Conservation (phyloP, 2,329 filamentous ascomycete genomes). For the Proliferodiscus dingleyae region DNA sequence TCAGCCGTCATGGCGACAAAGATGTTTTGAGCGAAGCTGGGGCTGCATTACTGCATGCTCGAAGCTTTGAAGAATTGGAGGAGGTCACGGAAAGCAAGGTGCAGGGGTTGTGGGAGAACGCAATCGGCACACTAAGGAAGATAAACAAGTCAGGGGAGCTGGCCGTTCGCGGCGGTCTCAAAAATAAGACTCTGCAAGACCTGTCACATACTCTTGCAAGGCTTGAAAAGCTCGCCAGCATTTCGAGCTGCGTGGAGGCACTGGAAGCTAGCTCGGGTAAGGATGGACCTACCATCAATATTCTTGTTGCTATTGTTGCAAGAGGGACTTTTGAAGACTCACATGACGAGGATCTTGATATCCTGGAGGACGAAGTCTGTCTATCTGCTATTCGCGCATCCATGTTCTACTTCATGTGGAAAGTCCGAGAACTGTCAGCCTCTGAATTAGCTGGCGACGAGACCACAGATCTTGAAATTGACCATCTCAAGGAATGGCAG, state of each 20-base stretch:
- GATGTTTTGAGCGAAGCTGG: conserved; percentile 80
- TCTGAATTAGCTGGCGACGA: conserved; percentile 49
- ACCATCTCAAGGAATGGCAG: conserved; percentile 52
- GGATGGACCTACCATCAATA: conserved; percentile 53
- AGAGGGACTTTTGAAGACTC: conserved; percentile 67
- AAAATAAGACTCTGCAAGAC: conserved; percentile 59
- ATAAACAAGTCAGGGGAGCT: conserved; percentile 65
- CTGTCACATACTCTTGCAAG: conserved; percentile 72
- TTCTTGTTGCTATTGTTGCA: conserved; percentile 66
- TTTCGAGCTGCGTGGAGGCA: conserved; percentile 71
- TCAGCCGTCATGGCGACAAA: conserved; percentile 85
- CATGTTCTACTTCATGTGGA: conserved; percentile 96
- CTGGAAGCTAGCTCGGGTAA: conserved; percentile 60
- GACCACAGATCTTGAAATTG: conserved; percentile 54
- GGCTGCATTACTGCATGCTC: conserved; percentile 76
- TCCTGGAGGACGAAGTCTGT: conserved; percentile 74
- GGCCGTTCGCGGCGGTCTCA: conserved; percentile 64
- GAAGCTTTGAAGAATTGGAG: conserved; percentile 80
- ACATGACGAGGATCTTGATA: conserved; percentile 62
- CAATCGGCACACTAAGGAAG: conserved; percentile 62
- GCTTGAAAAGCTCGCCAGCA: conserved; percentile 72
- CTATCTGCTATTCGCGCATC: conserved; percentile 70
- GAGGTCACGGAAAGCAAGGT: conserved; percentile 80
- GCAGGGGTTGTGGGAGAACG: conserved; percentile 79
- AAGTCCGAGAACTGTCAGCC: conserved; percentile 57